Percentiles rank a stretch among this genome's conserved stretches.
These are phyloP conservation scores for Tuber borchii DNA, from an alignment of 495 filamentous ascomycete genomes.

Conservation along the genomic window DNA sequence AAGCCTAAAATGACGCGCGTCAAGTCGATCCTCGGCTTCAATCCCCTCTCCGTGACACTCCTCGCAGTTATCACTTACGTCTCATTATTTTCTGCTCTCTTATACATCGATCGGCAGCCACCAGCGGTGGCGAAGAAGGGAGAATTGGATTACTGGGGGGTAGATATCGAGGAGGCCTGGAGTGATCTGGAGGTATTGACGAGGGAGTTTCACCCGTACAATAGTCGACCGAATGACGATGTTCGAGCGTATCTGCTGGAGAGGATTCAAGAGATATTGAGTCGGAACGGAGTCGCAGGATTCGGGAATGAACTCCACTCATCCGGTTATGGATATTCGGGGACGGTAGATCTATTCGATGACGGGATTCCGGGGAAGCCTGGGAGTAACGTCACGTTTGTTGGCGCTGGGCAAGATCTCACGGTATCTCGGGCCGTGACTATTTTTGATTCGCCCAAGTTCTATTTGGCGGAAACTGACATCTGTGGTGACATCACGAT, in stretches of 20 bases:
- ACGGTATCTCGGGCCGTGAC: conserved; percentile 14
- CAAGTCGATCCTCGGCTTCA: conserved; percentile 51
- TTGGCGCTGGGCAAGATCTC: conserved; percentile 36
- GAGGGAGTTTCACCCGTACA: conserved; percentile 75
- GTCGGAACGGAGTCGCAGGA: conserved; percentile 49
- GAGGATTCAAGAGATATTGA: conserved; percentile 62
- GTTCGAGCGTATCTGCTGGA: conserved; percentile 69
- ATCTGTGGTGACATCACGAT: conserved; percentile 40
- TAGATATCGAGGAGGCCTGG: conserved; percentile 82
- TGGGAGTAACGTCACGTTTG: conserved; percentile 67
- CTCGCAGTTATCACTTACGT: conserved; percentile 64
- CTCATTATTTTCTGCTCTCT: conserved; percentile 55
- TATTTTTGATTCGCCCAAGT: no score
- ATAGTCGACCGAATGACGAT: conserved; percentile 72
- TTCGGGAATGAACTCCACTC: conserved; percentile 11
- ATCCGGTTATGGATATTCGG: conserved; percentile 8
- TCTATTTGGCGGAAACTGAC: background rate
- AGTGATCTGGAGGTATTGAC: conserved; percentile 68
- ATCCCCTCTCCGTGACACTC: conserved; percentile 63
- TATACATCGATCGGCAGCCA: conserved; percentile 33
- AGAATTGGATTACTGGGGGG: conserved; percentile 52
- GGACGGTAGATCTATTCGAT: conserved; percentile 62
- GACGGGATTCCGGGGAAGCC: conserved; percentile 48
- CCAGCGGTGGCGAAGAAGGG: conserved; percentile 49
- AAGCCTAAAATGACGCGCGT: conserved; percentile 15